phyloP scores from a whole-genome alignment of 176 grass and related monocot species.

The Juncus inflexus region DNA sequence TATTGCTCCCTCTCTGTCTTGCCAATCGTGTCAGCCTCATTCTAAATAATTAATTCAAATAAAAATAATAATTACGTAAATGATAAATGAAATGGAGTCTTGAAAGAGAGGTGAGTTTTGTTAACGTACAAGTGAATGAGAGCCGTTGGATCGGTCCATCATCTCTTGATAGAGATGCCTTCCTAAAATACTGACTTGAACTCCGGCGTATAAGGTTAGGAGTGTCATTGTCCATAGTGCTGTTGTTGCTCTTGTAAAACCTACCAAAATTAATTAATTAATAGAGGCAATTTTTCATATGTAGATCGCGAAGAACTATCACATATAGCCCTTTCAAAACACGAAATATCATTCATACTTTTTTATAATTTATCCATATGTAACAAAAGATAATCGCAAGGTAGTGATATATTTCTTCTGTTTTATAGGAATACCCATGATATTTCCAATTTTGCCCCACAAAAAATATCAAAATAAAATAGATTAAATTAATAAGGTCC shows the following conservation, averaged over 20 bases:
- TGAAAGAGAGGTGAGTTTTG: neutral
- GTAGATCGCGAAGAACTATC: too few relatives aligned
- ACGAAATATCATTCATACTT: too few relatives aligned
- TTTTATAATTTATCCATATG: too few relatives aligned
- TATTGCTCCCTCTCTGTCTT: constrained; percentile 28
- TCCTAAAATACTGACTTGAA: constrained; percentile 30
- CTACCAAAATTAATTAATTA: neutral
- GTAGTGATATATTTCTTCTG: too few relatives aligned
- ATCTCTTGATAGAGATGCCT: constrained; percentile 30
- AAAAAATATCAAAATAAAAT: too few relatives aligned
- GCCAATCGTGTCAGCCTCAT: constrained; percentile 20
- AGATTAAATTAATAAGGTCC: too few relatives aligned
- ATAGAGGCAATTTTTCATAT: too few relatives aligned
- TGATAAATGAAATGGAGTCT: constrained; percentile 5
- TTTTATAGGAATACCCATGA: too few relatives aligned
- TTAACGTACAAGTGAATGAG: neutral
- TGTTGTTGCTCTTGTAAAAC: constrained; percentile 28
- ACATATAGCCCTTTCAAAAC: too few relatives aligned
- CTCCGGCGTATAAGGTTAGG: constrained; percentile 20
- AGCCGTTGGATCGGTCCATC: constrained; percentile 20
- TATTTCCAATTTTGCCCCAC: too few relatives aligned
- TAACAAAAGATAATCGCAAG: too few relatives aligned
- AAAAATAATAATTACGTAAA: neutral
- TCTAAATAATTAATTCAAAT: constrained; percentile 4
- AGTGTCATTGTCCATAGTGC: constrained; percentile 27